Conservation (phyloP, 2,329 filamentous ascomycete genomes). For the Amesomyces nigricolor region DNA sequence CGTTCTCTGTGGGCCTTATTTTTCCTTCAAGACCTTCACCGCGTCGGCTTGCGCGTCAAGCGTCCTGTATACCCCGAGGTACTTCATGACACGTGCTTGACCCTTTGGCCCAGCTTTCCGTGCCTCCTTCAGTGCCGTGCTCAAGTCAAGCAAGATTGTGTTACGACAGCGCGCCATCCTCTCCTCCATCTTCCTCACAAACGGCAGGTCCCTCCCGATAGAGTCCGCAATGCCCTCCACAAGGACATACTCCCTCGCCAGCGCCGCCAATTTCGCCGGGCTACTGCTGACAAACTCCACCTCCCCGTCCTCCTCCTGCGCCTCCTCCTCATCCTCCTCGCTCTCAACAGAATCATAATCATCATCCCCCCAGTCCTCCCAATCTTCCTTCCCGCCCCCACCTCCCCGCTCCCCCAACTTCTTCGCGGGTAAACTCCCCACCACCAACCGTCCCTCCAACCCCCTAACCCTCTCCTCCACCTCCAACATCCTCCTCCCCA, state of each 20-base stretch:
- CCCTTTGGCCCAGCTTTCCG: constrained; percentile 39
- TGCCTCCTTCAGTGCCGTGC: constrained; percentile 42
- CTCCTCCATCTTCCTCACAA: constrained; percentile 48
- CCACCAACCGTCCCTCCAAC: constrained; percentile 58
- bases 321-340: constrained; percentile 31
- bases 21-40: constrained; percentile 43
- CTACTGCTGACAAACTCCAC: constrained; percentile 39
- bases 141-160: constrained; percentile 51
- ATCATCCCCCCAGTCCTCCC: constrained; percentile 28
- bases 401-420: constrained; percentile 23
- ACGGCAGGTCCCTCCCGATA: constrained; percentile 44
- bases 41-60: constrained; percentile 50
- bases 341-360: constrained; percentile 27
- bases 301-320: constrained; percentile 31
- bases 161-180: constrained; percentile 49
- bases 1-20: constrained; percentile 17
- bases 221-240: constrained; percentile 39
- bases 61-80: constrained; percentile 48
- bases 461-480: constrained; percentile 56
- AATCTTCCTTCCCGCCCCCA: constrained; percentile 28
- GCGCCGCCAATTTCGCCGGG: constrained; percentile 40
- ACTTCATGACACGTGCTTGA: constrained; percentile 43
- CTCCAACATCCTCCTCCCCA: constrained; percentile 59
- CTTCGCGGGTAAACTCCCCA: constrained; percentile 33
- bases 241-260: constrained; percentile 42